Evolutionary conservation across 805 yeast species (phyloP).

Genomic region (Sugiyamaella lignohabitans): DNA sequence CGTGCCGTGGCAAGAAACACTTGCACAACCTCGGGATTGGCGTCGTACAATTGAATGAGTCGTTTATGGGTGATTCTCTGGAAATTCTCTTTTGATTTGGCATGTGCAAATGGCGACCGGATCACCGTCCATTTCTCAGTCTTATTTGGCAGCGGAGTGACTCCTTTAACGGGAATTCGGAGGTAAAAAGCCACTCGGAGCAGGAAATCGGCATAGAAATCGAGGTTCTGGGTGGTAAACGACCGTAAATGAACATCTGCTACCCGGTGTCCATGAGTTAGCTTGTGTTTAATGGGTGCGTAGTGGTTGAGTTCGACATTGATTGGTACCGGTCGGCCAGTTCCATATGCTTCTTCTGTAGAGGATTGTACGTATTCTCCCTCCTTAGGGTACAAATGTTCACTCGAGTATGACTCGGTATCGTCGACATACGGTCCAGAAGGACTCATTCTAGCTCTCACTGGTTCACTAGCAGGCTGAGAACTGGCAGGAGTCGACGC

Average conservation of each 20-base stretch:
- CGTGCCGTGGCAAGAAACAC: constrained; percentile 70
- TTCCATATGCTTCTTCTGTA: constrained; percentile 22
- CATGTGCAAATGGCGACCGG: constrained; percentile 87
- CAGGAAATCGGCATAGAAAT: constrained; percentile 77
- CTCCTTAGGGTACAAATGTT: constrained; percentile 19
- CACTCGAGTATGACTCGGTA: constrained; percentile 8
- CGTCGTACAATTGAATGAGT: constrained; percentile 68
- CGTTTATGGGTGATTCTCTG: constrained; percentile 81
- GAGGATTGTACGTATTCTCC: constrained; percentile 19
- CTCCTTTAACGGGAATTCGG: constrained; percentile 79
- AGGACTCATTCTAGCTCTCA: background rate
- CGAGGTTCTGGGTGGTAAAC: constrained; percentile 64
- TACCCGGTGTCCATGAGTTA: constrained; percentile 60
- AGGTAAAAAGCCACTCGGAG: constrained; percentile 84
- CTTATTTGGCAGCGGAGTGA: constrained; percentile 59
- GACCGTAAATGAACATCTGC: constrained; percentile 66
- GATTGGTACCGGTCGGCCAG: constrained; percentile 64
- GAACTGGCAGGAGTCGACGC: background rate
- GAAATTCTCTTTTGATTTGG: constrained; percentile 90
- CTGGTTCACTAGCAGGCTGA: background rate
- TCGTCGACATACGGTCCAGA: constrained; percentile 11
- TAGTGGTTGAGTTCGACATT: constrained; percentile 76
- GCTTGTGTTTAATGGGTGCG: constrained; percentile 66
- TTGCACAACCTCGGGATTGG: constrained; percentile 79
- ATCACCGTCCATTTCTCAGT: constrained; percentile 90